Base-by-base conservation (phyloP, 2,329 filamentous ascomycete species). In the Fusarium globosum region DNA sequence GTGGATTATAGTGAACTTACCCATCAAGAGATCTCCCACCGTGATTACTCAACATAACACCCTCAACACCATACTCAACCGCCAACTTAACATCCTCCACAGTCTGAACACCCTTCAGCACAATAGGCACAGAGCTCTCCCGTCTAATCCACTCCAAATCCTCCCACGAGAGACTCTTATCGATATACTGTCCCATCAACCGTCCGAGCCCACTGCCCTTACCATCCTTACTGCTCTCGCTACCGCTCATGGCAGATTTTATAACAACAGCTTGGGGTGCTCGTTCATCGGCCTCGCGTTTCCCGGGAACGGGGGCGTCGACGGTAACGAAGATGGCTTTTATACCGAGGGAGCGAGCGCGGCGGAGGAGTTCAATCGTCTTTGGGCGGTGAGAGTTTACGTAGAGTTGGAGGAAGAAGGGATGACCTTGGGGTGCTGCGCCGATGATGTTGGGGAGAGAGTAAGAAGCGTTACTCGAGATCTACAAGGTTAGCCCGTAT, bases 41-140 rank as follows among this genome's bases (percentile, higher is more conserved):
- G 62, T 90, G 89, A 68, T 90, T 91, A 68, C 86, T 88, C 39
- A 91, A 72, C 65, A 89, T 78, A 52, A 90, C 87, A 2, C 88
- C 88, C 65, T 88, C 84, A 53, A 87, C 81, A 0, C 87, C 87
- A 61, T 83, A 79, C 49, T 86, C 79, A 61, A 86, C 83, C 0
- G 88, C 88, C 42, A 83, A 75, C 20, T 82, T 83, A 1, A 88
- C 88, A 75, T 91, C 88, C 35, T 87, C 86, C 1, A 87, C 87
- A 26, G 82, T 86, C 81, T 89, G 88, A 6, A 90, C 84, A 0
- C 88, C 88, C 77, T 90, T 90, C 35, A 90, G 70, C 58, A 89
- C 85, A n/a, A 90, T 82, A 0, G 87, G 87, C 12, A 89, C 81
- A 23, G 84, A 79, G 4, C 79, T 79, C 16, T 85, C 82, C 60